These are phyloP conservation scores for Fusarium brevicatenulatum DNA, from an alignment of 2,329 filamentous ascomycete species.

Conservation along the genomic window DNA sequence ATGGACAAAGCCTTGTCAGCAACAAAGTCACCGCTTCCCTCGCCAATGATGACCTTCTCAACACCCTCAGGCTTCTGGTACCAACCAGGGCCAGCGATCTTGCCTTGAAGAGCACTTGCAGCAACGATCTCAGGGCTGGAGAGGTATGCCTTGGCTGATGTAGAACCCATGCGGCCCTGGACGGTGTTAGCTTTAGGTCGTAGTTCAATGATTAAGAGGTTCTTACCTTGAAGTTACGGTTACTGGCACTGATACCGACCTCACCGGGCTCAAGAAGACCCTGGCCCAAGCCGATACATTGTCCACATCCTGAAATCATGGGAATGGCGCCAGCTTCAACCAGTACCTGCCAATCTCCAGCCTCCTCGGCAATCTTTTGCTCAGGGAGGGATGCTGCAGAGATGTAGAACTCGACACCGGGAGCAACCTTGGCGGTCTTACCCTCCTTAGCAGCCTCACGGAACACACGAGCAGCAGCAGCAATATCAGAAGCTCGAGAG, in stretches of 20 bases:
- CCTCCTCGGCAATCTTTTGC: constrained; percentile 79
- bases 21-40: constrained; percentile 73
- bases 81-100: constrained; percentile 79
- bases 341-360: constrained; percentile 86
- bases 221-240: constrained; percentile 27
- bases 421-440: constrained; percentile 74
- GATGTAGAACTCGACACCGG: constrained; percentile 86
- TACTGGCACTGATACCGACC: constrained; percentile 77
- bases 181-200: not conserved
- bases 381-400: constrained; percentile 85
- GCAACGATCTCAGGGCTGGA: constrained; percentile 92
- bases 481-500: constrained; percentile 81
- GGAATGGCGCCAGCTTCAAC: constrained; percentile 84
- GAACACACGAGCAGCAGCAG: constrained; percentile 83
- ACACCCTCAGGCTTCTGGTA: constrained; percentile 78
- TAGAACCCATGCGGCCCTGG: constrained; percentile 80
- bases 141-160: constrained; percentile 79
- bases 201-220: accelerated
- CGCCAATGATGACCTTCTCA: constrained; percentile 73
- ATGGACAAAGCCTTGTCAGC: constrained; percentile 73
- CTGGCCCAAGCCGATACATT: constrained; percentile 85
- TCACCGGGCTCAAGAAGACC: constrained; percentile 87
- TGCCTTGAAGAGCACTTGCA: constrained; percentile 80
- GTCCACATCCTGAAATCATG: constrained; percentile 74
- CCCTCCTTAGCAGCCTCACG: constrained; percentile 76